Percentiles rank a stretch among this genome's conserved stretches.
Evolutionary conservation across 371 early-diverging fungal species (phyloP).

Genomic region (Mortierella sp.): DNA sequence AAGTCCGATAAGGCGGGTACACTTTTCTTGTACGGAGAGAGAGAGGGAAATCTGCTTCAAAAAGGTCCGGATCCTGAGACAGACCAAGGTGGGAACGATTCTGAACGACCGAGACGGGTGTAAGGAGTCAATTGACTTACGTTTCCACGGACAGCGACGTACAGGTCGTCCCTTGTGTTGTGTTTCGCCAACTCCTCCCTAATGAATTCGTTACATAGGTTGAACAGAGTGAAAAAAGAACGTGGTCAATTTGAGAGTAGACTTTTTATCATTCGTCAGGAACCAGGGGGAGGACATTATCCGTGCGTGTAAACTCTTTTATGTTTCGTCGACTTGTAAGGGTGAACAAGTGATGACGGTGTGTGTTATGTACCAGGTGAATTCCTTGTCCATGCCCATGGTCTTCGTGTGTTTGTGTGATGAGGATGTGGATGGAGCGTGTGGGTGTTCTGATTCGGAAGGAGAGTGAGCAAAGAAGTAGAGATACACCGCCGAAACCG

Average conservation of each 20-base stretch:
- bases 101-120: not conserved
- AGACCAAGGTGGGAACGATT: not conserved
- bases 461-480: not conserved
- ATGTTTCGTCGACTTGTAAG: not conserved
- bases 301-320: not conserved
- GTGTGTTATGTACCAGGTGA: conserved; percentile 36
- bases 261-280: not conserved
- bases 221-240: not conserved
- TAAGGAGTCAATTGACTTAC: conserved; percentile 24
- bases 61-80: conserved; percentile 8
- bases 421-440: not conserved
- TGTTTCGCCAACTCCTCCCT: conserved; percentile 68
- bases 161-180: conserved; percentile 59
- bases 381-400: conserved; percentile 43
- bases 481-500: not conserved
- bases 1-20: conserved; percentile 1
- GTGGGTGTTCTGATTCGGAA: conserved; percentile 9
- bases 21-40: conserved; percentile 11
- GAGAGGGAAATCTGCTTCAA: not conserved
- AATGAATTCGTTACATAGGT: not conserved
- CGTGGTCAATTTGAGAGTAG: not conserved
- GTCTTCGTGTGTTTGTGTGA: not conserved
- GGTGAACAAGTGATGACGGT: not conserved
- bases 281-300: not conserved
- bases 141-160: conserved; percentile 64